Evolutionary conservation across 139 green algal species (phyloP).

Genomic region (Chlorella sp.): DNA sequence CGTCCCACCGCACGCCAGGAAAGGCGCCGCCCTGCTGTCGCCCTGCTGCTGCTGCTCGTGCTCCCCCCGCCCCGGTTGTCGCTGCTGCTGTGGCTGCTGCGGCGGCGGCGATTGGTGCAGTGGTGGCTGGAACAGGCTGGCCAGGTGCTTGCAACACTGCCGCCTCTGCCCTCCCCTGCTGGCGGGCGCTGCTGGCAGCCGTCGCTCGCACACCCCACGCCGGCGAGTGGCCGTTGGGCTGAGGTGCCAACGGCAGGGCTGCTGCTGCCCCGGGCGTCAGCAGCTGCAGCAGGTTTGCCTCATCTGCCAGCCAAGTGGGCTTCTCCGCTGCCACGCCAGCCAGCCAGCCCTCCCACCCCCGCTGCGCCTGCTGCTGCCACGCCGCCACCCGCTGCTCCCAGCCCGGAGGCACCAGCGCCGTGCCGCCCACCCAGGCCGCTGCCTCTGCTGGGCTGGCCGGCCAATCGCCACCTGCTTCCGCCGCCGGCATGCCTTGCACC

Average conservation of each 20-base stretch:
- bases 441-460: neutral
- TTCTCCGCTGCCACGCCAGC: neutral
- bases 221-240: too few species aligned
- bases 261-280: neutral
- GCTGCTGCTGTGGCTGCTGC: neutral
- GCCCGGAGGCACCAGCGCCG: neutral
- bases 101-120: neutral
- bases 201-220: too few species aligned
- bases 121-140: neutral
- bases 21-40: too few species aligned
- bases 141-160: neutral
- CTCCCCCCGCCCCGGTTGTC: too few species aligned
- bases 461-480: neutral
- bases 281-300: neutral
- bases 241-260: too few species aligned
- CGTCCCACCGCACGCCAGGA: too few species aligned
- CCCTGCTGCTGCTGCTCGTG: neutral
- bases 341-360: neutral
- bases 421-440: neutral
- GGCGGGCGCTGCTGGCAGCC: too few species aligned
- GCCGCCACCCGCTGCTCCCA: neutral
- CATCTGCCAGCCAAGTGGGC: neutral
- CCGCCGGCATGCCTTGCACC: neutral
- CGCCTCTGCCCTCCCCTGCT: neutral
- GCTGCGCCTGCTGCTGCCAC: neutral